These are phyloP conservation scores for Leptoxyphium fumago DNA, from an alignment of 2,329 filamentous ascomycete genomes.

Conservation along the genomic window DNA sequence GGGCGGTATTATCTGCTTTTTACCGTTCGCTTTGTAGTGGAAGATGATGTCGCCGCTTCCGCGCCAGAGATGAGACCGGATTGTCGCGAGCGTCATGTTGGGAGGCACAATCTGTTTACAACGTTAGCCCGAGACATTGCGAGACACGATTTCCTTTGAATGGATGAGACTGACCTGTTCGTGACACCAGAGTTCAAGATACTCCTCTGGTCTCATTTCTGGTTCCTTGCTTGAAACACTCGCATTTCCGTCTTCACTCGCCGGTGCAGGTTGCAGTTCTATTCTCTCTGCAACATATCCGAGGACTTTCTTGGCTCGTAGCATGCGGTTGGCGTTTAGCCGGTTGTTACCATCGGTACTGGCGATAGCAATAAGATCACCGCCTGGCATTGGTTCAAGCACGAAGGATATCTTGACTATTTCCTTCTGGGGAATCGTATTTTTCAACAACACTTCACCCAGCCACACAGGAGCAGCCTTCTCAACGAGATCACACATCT, in stretches of 20 bases:
- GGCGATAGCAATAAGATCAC: conserved; percentile 48
- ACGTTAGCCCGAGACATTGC: too few relatives aligned
- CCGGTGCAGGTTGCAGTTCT: conserved; percentile 43
- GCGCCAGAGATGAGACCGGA: conserved; percentile 87
- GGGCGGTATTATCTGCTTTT: conserved; percentile 40
- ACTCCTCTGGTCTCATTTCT: conserved; percentile 68
- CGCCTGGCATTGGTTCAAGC: conserved; percentile 56
- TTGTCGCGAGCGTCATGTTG: conserved; percentile 84
- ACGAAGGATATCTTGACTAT: conserved; percentile 92
- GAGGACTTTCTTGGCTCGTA: conserved; percentile 86
- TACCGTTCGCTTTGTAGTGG: conserved; percentile 84
- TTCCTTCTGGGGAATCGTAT: conserved; percentile 74
- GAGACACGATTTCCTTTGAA: not conserved
- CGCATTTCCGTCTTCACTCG: conserved; percentile 2
- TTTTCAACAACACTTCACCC: conserved; percentile 70
- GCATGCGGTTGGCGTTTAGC: conserved; percentile 91
- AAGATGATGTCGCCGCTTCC: conserved; percentile 85
- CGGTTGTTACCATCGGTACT: conserved; percentile 71
- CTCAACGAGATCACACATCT: conserved; percentile 71
- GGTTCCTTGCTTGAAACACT: not conserved
- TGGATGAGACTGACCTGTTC: conserved; percentile 51
- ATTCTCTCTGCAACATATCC: conserved; percentile 86
- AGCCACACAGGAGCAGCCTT: conserved; percentile 83
- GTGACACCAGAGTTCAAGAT: conserved; percentile 89
- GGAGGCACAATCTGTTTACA: conserved; percentile 45